Evolutionary conservation across 1,284 basidiomycete genomes (phyloP).

Genomic region (Heterobasidion irregulare): DNA sequence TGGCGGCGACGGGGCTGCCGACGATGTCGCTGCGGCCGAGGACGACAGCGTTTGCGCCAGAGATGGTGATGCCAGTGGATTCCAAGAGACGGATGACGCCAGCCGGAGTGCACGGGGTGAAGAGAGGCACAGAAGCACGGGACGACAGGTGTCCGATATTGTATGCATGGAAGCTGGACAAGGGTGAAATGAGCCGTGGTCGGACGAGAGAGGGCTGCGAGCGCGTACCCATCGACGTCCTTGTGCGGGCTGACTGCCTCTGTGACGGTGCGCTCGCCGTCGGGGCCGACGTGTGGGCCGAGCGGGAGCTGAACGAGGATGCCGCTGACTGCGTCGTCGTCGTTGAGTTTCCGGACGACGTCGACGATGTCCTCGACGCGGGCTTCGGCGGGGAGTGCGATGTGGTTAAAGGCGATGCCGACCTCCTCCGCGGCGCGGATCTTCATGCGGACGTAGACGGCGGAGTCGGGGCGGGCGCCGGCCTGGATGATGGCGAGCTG

Average conservation of each 20-base stretch:
- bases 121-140: constrained; percentile 85
- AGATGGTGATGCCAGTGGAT: constrained; percentile 67
- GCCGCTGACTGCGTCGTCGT: constrained; percentile 78
- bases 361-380: constrained; percentile 74
- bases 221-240: constrained; percentile 89
- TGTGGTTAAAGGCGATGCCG: constrained; percentile 85
- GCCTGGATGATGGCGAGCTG: constrained; percentile 93
- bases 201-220: constrained; percentile 5
- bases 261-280: constrained; percentile 86
- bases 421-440: constrained; percentile 92
- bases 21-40: constrained; percentile 98
- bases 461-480: constrained; percentile 85
- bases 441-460: constrained; percentile 97
- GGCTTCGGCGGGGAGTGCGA: constrained; percentile 66
- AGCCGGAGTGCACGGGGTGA: constrained; percentile 93
- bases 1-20: constrained; percentile 88
- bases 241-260: constrained; percentile 93
- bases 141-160: constrained; percentile 96
- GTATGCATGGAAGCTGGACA: constrained; percentile 87
- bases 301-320: constrained; percentile 98
- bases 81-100: constrained; percentile 90
- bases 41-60: constrained; percentile 83
- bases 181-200: constrained; percentile 6
- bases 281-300: constrained; percentile 74
- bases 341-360: constrained; percentile 78